These are phyloP conservation scores for Ophiocordyceps polyrhachis-furcata DNA, from an alignment of 2,329 filamentous ascomycete genomes.

Conservation along the genomic window DNA sequence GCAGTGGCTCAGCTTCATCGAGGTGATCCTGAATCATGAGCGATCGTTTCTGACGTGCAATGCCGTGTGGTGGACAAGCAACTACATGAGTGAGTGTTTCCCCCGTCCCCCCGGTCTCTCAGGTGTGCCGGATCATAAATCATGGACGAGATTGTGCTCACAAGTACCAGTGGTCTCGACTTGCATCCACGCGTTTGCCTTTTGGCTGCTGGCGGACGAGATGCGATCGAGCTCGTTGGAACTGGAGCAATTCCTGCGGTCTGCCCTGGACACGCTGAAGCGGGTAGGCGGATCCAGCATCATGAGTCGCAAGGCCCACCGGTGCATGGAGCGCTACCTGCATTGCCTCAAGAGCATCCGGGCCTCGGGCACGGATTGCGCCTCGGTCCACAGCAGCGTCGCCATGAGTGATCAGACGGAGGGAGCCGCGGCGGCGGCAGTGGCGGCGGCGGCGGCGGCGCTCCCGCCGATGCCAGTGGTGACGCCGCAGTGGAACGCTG, in stretches of 20 bases:
- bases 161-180: conserved; percentile 7
- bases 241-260: conserved; percentile 3
- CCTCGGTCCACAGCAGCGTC: not conserved
- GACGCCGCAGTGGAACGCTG: not conserved
- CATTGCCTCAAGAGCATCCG: conserved; percentile 4
- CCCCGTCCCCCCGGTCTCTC: too few relatives aligned
- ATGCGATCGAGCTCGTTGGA: conserved; percentile 2
- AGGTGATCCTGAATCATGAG: conserved; percentile 4
- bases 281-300: conserved; percentile 6
- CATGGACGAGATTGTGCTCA: too few relatives aligned
- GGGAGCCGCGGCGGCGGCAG: too few relatives aligned
- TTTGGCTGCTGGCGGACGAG: conserved; percentile 8
- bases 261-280: conserved; percentile 4
- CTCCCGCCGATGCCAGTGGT: not conserved
- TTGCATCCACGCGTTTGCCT: conserved; percentile 10
- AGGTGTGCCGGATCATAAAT: too few relatives aligned
- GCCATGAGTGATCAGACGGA: not conserved
- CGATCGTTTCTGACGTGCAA: conserved; percentile 8
- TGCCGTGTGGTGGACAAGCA: conserved; percentile 14
- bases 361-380: not conserved
- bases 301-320: conserved; percentile 8
- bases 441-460: not conserved
- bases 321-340: conserved; percentile 6
- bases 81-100: conserved; percentile 10
- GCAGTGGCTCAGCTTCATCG: conserved; percentile 6